Evolutionary conservation across 192 early-diverging fungal genomes (phyloP).

Genomic region (Globomyces pollinis-pini): DNA sequence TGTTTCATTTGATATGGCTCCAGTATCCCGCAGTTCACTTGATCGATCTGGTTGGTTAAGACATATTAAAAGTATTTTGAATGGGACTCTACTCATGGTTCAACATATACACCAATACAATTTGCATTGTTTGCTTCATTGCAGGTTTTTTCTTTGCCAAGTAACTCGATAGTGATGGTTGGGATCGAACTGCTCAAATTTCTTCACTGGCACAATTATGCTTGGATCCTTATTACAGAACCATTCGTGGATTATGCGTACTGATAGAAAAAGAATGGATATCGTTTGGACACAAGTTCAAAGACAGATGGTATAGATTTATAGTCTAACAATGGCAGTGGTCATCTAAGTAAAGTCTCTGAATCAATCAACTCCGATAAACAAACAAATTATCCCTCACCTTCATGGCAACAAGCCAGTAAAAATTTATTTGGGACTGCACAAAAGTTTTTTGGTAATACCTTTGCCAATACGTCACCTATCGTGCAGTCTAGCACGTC

Average conservation of each 20-base stretch:
- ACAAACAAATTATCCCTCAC: conserved; percentile 2
- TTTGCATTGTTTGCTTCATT: conserved; percentile 89
- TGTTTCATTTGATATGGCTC: conserved; percentile 3
- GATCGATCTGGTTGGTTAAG: conserved; percentile 79
- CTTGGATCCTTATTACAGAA: conserved; percentile 93
- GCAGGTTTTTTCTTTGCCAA: conserved; percentile 46
- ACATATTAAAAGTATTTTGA: conserved; percentile 75
- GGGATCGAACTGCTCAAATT: conserved; percentile 96
- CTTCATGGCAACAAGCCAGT: conserved; percentile 15
- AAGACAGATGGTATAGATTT: conserved; percentile 84
- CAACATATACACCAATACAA: conserved; percentile 65
- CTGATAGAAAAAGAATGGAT: conserved; percentile 98
- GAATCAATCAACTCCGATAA: background rate
- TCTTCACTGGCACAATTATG: conserved; percentile 82
- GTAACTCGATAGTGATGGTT: conserved; percentile 72
- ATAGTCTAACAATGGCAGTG: no score
- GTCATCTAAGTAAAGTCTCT: conserved; percentile 62
- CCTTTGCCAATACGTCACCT: conserved; percentile 25
- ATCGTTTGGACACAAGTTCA: conserved; percentile 94
- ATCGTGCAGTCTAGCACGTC: no score
- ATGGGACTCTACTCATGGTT: conserved; percentile 73
- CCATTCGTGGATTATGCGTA: conserved; percentile 81
- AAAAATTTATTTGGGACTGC: conserved; percentile 21
- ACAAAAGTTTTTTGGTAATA: background rate
- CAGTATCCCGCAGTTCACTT: conserved; percentile 30